Percentiles rank a stretch among this genome's conserved stretches.
These are phyloP conservation scores for Aspergillus flavus DNA, from an alignment of 2,329 filamentous ascomycete species.

Conservation along the genomic window DNA sequence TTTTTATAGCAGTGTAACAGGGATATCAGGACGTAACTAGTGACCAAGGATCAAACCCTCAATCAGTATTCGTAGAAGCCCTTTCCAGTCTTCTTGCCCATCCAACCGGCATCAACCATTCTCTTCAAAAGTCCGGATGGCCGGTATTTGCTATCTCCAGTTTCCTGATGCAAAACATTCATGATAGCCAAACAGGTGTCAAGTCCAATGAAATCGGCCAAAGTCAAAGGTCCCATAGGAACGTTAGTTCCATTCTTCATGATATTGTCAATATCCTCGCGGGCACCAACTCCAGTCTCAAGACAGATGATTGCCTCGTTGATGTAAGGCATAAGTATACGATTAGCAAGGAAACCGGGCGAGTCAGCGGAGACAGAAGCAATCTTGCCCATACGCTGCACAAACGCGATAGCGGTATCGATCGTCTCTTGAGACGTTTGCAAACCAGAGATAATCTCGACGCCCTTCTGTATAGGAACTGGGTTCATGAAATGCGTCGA, in stretches of 20 bases:
- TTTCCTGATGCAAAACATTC: slow-evolving; percentile 89
- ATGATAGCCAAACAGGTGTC: slow-evolving; percentile 97
- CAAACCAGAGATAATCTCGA: slow-evolving; percentile 93
- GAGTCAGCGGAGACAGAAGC: slow-evolving; percentile 84
- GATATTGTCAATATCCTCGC: slow-evolving; percentile 92
- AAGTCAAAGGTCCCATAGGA: slow-evolving; percentile 90
- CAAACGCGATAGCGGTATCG: slow-evolving; percentile 80
- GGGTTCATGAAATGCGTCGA: slow-evolving; percentile 99
- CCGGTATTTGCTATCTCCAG: slow-evolving; percentile 93
- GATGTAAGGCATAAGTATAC: slow-evolving; percentile 98
- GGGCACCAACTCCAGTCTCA: slow-evolving; percentile 85
- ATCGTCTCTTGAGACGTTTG: slow-evolving; percentile 86
- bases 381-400: slow-evolving; percentile 90
- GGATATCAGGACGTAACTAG: not conserved
- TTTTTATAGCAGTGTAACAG: slow-evolving; percentile 6
- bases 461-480: slow-evolving; percentile 92
- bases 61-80: slow-evolving; percentile 86
- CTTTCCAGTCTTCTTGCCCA: slow-evolving; percentile 96
- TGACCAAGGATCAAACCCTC: not conserved
- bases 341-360: slow-evolving; percentile 92
- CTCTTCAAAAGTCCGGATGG: slow-evolving; percentile 84
- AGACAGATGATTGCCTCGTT: slow-evolving; percentile 97
- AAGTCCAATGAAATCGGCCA: slow-evolving; percentile 96
- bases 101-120: slow-evolving; percentile 97
- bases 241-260: slow-evolving; percentile 99